Percentiles rank a stretch among this genome's conserved stretches.
These are phyloP conservation scores for Juglanconis juglandina DNA, from an alignment of 2,329 filamentous ascomycete species.

Conservation along the genomic window DNA sequence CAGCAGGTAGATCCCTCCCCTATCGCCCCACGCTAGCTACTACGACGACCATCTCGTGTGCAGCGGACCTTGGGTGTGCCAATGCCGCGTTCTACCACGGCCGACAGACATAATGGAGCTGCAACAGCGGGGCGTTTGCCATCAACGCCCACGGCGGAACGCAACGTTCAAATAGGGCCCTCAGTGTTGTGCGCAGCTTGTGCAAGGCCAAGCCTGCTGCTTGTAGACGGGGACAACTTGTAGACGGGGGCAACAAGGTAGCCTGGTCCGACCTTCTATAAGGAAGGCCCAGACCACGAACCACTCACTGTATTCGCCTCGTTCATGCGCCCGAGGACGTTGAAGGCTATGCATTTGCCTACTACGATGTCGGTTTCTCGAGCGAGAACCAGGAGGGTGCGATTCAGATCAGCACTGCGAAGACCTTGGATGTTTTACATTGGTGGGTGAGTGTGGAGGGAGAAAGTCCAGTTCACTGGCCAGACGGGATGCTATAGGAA, in stretches of 20 bases:
- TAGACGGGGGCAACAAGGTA: constrained; percentile 25
- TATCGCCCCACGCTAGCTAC: constrained; percentile 35
- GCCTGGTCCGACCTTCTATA: constrained; percentile 40
- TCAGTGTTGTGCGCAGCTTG: constrained; percentile 20
- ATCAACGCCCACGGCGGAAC: constrained; percentile 31
- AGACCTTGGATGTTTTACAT: background rate
- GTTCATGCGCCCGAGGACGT: constrained; percentile 60
- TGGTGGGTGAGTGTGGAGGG: background rate
- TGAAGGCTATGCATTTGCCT: constrained; percentile 64
- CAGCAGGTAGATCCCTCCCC: constrained; percentile 32
- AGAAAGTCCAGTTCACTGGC: too few relatives aligned
- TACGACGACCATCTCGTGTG: constrained; percentile 37
- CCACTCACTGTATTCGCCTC: constrained; percentile 54
- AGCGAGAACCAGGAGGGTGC: constrained; percentile 47
- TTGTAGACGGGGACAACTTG: constrained; percentile 42
- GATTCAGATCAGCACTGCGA: constrained; percentile 4
- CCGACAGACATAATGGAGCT: constrained; percentile 45
- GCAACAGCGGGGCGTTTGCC: constrained; percentile 46
- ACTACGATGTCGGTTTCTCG: constrained; percentile 61
- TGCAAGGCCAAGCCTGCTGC: constrained; percentile 39
- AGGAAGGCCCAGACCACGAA: constrained; percentile 36
- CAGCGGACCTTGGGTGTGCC: constrained; percentile 36
- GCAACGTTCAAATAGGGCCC: too few relatives aligned
- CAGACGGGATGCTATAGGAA: too few relatives aligned
- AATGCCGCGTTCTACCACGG: constrained; percentile 40